Evolutionary conservation across 345 rosid species (phyloP), one percentile per base, ranked within the genome.

Genomic region (Brassica cretica): DNA sequence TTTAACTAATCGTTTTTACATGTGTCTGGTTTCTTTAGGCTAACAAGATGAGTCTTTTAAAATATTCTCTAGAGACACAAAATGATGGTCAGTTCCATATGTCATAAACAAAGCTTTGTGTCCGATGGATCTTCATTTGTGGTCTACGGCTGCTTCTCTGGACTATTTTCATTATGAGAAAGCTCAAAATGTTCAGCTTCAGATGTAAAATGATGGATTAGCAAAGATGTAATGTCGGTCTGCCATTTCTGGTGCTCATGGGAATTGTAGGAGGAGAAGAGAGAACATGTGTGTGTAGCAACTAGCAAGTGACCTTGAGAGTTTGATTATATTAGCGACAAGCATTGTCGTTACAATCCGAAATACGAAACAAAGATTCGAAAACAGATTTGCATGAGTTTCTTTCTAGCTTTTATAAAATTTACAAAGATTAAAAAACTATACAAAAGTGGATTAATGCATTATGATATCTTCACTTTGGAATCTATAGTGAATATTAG

Each of bases 1-100:
- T 30, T 63, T 63, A 0, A 51, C 63, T 82, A 66, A 72, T 63
- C 78, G 72, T 53, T 11, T 19, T 46, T 62, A 35, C 29, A 44
- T 44, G 21, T 27, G 58, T 53, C 51, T 18, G 53, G 46, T 70
- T 69, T 61, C 56, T 8, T 76, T 16, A 7, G 44, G 79, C 79
- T 16, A 58, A 41, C 68, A 44, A 44, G 15, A 44, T 39, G 46
- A 39, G 46, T 39, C 14, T 39, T 39, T 39, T 9, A 39, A 39
- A 35, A 6, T 7, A 6, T 6, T 39, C 46, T 39, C 46, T 39
- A 39, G 46, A 39, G 46, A 39, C 46, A 39, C 46, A 44, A 44
- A 11, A 1, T 44, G 6, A 44, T 44, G 53, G 53, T 11, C 53
- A 39, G 46, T 39, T 9, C 46, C 46, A 39, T 4, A 10, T 39